A percentile compares a stretch with the other conserved stretches of the same genome.
Conservation (phyloP, 2,329 filamentous ascomycete species). For the Neurospora crassa region DNA sequence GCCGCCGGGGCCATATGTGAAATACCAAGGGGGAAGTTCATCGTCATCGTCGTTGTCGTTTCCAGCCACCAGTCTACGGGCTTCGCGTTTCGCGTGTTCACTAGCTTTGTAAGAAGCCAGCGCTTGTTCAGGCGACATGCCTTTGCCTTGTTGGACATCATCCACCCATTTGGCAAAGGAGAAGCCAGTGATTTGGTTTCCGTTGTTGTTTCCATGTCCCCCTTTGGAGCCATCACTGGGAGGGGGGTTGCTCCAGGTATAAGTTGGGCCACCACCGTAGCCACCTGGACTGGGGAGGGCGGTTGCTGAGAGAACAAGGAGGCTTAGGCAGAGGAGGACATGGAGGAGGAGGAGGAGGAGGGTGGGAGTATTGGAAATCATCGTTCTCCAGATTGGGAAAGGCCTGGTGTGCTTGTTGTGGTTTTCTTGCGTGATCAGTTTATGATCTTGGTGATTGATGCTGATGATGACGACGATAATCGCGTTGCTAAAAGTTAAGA, state of each 20-base stretch:
- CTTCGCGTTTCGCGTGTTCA: neutral
- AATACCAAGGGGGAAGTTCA: neutral
- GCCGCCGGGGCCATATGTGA: neutral
- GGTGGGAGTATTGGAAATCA: neutral
- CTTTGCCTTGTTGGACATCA: neutral
- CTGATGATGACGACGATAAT: neutral
- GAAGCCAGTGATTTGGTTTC: neutral
- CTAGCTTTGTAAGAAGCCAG: neutral
- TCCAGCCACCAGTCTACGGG: no score
- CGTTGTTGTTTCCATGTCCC: neutral
- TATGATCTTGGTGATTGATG: neutral
- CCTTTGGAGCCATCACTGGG: neutral
- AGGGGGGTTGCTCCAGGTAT: slow-evolving; percentile 17
- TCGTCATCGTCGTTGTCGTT: neutral
- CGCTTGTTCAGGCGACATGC: neutral
- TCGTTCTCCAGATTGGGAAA: neutral
- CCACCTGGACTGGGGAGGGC: slow-evolving; percentile 5
- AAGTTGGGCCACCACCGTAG: neutral
- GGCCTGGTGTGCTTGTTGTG: neutral
- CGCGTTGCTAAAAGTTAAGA: neutral
- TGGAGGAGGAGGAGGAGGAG: neutral
- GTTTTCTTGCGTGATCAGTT: neutral
- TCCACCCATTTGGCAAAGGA: neutral
- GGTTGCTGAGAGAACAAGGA: slow-evolving; percentile 3
- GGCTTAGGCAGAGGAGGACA: neutral